Evolutionary conservation across 1,284 basidiomycete genomes (phyloP), one percentile per base, ranked within the genome.

Genomic region (Ustilago esculenta): DNA sequence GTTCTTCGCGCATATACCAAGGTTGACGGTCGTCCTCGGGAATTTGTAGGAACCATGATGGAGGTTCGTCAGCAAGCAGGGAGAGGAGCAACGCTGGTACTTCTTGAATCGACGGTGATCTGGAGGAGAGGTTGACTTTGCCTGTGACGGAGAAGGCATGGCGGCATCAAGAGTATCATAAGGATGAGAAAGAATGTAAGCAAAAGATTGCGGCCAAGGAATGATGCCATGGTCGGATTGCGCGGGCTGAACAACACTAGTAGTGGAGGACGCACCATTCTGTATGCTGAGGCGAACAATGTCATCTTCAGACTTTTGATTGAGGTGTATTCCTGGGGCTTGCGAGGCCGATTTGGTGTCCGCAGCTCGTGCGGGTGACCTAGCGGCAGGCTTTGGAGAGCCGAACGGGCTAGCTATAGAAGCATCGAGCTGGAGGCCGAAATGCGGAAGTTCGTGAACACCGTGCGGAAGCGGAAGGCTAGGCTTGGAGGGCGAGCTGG

Each of bases 1-100:
- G 47, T 20, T 68, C 65, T 46, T 60, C 48, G 30, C 78, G 68
- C 47, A 63, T 57, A 41, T 66, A 69, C 78, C 78, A 80, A 20
- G 64, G 74, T 36, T 63, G 55, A 12, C 71, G 56, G 8, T 65
- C 53, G 17, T 68, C 60, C 27, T 73, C 63, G 3, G 72, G 61
- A n/a, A 61, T 65, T 24, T 59, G 54, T 11, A 59, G 47, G 65
- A 60, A 75, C 75, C 75, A 77, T 3, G 52, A 23, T 4, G 73
- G 73, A 12, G 75, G 57, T 2, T 73, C 75, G 40, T 70, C 75
- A 18, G 44, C 53, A 10, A 70, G 52, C n/a, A 77, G 59, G n/a
- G 61, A 55, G 33, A 73, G 72, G 14, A 75, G 51, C 47, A 55
- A 17, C 2, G 50, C 41, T 1, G 75, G 75, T 4, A 75, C 42